phyloP scores from a whole-genome alignment of 148 eudicot species.

The Silene uniflora region DNA sequence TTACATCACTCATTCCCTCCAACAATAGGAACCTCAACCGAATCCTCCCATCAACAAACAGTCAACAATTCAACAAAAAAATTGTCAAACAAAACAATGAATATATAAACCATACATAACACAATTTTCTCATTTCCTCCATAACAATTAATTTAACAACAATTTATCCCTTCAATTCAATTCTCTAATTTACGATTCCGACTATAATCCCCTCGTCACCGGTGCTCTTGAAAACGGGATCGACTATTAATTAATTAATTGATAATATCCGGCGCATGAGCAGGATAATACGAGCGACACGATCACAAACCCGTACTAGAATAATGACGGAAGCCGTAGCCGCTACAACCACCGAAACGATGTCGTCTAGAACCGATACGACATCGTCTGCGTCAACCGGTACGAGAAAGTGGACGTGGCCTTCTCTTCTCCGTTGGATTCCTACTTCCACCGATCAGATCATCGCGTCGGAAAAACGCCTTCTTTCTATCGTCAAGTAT shows the following conservation, averaged over 20 bases:
- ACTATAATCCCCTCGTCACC: too few relatives aligned
- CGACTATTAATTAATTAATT: not conserved
- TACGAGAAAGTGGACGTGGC: constrained; percentile 42
- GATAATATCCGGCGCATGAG: constrained; percentile 32
- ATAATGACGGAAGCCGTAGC: constrained; percentile 59
- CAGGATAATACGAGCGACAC: constrained; percentile 21
- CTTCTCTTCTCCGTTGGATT: constrained; percentile 64
- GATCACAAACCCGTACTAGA: not conserved
- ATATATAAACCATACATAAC: too few relatives aligned
- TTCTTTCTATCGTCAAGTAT: constrained; percentile 85
- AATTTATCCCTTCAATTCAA: too few relatives aligned
- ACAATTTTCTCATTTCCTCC: too few relatives aligned
- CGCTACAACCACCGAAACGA: constrained; percentile 26
- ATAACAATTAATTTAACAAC: too few relatives aligned
- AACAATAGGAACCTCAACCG: not conserved
- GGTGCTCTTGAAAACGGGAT: too few relatives aligned
- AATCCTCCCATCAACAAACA: not conserved
- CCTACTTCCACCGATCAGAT: constrained; percentile 78
- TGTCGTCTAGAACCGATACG: not conserved
- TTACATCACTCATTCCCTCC: not conserved
- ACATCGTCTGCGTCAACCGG: constrained; percentile 19
- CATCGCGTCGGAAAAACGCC: constrained; percentile 80
- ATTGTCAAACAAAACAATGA: too few relatives aligned
- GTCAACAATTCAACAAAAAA: not conserved
- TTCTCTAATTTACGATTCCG: too few relatives aligned